Evolutionary conservation across 2,329 filamentous ascomycete species (phyloP), one percentile per base, ranked within the genome.

Genomic region (Nannizziopsis barbatae): DNA sequence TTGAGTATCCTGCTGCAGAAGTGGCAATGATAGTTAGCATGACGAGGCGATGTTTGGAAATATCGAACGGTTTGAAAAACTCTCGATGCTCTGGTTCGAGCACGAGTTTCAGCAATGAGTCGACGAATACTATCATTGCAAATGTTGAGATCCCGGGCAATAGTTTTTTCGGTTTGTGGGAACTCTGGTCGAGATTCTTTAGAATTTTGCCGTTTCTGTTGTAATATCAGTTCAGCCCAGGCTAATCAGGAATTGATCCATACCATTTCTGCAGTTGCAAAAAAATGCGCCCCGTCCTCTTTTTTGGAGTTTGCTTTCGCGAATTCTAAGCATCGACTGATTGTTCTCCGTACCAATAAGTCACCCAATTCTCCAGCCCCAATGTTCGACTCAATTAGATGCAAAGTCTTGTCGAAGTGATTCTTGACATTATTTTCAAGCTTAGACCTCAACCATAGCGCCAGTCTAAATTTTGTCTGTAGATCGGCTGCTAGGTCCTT

Each of bases 281-380:
- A 66, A 45, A 65, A 66, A 1, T 52, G 9, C 30, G 50, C 57
- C 54, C 64, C 66, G 50, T 66, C 62, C 20, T 58, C 50, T 0
- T 49, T n/a, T 12, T 50, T 36, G 6, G 56, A 56, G 5, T 42
- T 47, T 18, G 38, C 37, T 5, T 57, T 53, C 15, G 58, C 58
- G 1, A 42, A 20, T 5, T 55, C 52, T n/a, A 62, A 38, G 9
- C 61, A 50, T 17, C 47, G 51, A 10, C 53, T 54, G 8, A 58
- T 53, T 18, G 52, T 40, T 8, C 15, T 47, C 2, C 60, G 62
- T 32, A 64, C 58, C 5, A 52, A 42, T 18, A 45, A 44, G 44
- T 65, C 63, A 12, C 45, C 45, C 14, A 47, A 41, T 41, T 47
- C 45, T 15, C 62, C 63, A 42, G 60, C 62, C 11, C 59, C 56